Conservation (phyloP, 2,329 filamentous ascomycete species). For the Chaetoscypha palmicola region DNA sequence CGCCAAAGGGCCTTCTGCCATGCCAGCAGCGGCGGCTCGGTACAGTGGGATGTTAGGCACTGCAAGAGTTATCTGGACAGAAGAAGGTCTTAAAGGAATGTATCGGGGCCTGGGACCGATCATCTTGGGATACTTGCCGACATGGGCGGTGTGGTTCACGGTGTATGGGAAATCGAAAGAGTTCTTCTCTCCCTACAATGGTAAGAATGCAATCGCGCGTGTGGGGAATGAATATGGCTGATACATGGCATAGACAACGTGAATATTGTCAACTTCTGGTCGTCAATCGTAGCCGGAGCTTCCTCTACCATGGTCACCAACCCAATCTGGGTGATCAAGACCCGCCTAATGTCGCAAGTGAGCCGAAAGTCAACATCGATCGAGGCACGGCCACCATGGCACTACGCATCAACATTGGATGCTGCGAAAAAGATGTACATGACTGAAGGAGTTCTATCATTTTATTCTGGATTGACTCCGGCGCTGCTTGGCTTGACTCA, state of each 20-base stretch:
- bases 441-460: constrained; percentile 79
- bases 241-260: constrained; percentile 53
- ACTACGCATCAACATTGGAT: constrained; percentile 84
- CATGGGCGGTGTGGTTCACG: constrained; percentile 97
- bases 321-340: constrained; percentile 99
- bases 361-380: constrained; percentile 47
- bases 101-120: constrained; percentile 93
- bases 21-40: constrained; percentile 38
- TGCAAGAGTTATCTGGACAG: constrained; percentile 72
- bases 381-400: constrained; percentile 66
- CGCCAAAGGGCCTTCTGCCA: constrained; percentile 7
- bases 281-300: constrained; percentile 82
- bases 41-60: constrained; percentile 88
- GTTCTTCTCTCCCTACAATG: constrained; percentile 59
- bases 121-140: constrained; percentile 89
- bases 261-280: constrained; percentile 76
- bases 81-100: constrained; percentile 84
- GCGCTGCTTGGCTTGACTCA: constrained; percentile 88
- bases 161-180: constrained; percentile 88
- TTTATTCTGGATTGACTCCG: constrained; percentile 91
- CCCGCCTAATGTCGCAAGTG: constrained; percentile 91
- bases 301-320: constrained; percentile 94
- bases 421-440: constrained; percentile 94
- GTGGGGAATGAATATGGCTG: constrained; percentile 12
- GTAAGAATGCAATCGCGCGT: constrained; percentile 35